Evolutionary conservation across 768 basidiomycete genomes (phyloP), one percentile per base, ranked within the genome.

Genomic region (Pleurotus sapidus): DNA sequence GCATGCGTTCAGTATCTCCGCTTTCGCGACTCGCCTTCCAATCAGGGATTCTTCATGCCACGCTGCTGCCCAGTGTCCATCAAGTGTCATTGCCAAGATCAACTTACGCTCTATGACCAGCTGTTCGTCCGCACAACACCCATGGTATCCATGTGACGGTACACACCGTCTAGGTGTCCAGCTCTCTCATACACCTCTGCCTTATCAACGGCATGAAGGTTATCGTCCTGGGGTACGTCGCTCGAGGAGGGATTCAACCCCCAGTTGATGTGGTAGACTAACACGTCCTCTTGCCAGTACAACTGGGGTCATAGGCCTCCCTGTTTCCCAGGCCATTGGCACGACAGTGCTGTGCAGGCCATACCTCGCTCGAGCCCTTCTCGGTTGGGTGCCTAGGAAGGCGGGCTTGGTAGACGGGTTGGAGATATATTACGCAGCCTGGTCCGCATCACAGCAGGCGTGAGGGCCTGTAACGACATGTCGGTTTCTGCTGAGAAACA

Each of bases 311-410:
- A 72, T 80, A 42, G 79, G 78, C 0, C 57, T 73, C 4, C 77
- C 79, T 3, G 70, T 72, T 15, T 70, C 77, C 2, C 73, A 77
- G 57, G 80, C 75, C 1, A 40, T 74, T 34, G 49, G 58, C 3
- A 68, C 72, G 2, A 74, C 71, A 2, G 47, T 58, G 1, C 58
- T 74, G n/a, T 39, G 73, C 0, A 68, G 77, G 0, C 74, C 72
- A 5, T 72, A 75, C 49, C 67, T 78, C 4, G 79, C 72, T 1
- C 68, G 77, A 12, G 66, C 74, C 0, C 62, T 81, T 45, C 65
- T 77, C 2, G 79, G 74, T 2, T 82, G 80, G 79, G 57, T 60
- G 11, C 74, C 76, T 2, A 70, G 67, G 53, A 80, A 77, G 62
- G 61, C 69, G 30, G 70, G 76, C 2, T 51, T 82, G 14, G 65